Base-by-base conservation (phyloP, 176 grass and related monocot genomes). In the Avena insularis region DNA sequence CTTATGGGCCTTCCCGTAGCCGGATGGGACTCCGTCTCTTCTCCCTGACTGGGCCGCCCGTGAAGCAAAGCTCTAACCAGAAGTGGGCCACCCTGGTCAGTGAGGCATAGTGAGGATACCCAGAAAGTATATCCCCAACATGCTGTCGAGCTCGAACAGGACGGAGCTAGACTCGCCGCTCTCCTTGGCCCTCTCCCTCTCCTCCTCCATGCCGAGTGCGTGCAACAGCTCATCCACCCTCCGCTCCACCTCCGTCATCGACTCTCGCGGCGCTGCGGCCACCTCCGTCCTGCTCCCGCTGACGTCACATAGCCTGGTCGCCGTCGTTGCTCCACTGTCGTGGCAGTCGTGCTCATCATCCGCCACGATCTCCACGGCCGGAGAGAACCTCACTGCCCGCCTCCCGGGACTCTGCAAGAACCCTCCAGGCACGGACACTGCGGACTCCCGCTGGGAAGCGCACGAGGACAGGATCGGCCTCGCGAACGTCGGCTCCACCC, bases 131-230 rank as follows among this genome's bases (percentile, higher is more conserved):
- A 23, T 23, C 23, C 23, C 23, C 23, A 23, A 23, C 23, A 23
- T 23, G 23, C 23, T 23, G 23, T 23, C 23, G 23, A 23, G 23
- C 23, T 23, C 23, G 23, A 23, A 23, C 23, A 23, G 76, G 69
- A 95, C 92, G 6, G 93, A 98, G 84, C 93, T 95, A 80, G 85
- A 92, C 25, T 92, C 90, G 86, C 93, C 91, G 88, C 85, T 92
- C 57, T 91, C 86, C 68, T 90, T 95, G 56, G 89, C 85, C 82
- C 82, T 82, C 45, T 88, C 86, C 83, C n/a, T 81, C 87, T 82
- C 89, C 59, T 93, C 95, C 65, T 67, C 79, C 36, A 73, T 82
- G 70, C 82, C 82, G 5, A 86, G 79, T 76, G 73, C 68, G 75
- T 85, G 77, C 89, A 89, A 80, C 68, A 86, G 81, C 78, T 89